Conservation (phyloP, 805 yeast species). For the Metschnikowia cubensis region DNA sequence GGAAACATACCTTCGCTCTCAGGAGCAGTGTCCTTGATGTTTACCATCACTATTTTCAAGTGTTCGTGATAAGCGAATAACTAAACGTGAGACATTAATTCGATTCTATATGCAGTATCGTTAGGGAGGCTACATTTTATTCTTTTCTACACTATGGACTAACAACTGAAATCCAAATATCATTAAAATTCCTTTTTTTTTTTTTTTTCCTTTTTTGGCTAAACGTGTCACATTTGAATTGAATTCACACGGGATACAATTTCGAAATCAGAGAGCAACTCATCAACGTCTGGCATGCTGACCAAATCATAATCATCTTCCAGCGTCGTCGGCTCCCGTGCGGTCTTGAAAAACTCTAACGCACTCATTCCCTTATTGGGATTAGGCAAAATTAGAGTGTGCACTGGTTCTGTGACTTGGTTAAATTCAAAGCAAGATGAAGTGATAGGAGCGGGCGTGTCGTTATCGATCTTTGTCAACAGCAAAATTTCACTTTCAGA, state of each 20-base stretch:
- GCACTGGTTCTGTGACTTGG: not conserved
- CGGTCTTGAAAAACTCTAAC: not conserved
- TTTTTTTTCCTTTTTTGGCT: not conserved
- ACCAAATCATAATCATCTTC: slow-evolving; percentile 34
- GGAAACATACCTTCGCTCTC: slow-evolving; percentile 39
- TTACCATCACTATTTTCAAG: slow-evolving; percentile 11
- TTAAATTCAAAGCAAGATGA: not conserved
- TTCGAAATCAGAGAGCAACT: slow-evolving; percentile 35
- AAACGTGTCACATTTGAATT: not conserved
- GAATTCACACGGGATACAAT: slow-evolving; percentile 26
- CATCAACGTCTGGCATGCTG: slow-evolving; percentile 27
- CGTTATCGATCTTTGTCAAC: not conserved
- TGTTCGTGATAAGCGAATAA: not conserved
- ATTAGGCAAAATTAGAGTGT: not conserved
- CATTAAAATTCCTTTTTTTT: not conserved
- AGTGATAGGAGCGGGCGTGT: not conserved
- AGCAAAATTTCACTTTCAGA: not conserved
- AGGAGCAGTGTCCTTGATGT: slow-evolving; percentile 24
- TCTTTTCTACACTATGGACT: not conserved
- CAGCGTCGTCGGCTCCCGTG: not conserved
- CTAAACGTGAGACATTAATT: slow-evolving; percentile 1
- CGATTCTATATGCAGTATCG: not conserved
- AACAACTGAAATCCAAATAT: not conserved
- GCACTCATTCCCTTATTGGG: not conserved
- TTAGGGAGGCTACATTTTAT: not conserved